Percentiles rank a stretch among this genome's conserved stretches.
Conservation (phyloP, 2,329 filamentous ascomycete genomes). For the Apiospora arundinis region DNA sequence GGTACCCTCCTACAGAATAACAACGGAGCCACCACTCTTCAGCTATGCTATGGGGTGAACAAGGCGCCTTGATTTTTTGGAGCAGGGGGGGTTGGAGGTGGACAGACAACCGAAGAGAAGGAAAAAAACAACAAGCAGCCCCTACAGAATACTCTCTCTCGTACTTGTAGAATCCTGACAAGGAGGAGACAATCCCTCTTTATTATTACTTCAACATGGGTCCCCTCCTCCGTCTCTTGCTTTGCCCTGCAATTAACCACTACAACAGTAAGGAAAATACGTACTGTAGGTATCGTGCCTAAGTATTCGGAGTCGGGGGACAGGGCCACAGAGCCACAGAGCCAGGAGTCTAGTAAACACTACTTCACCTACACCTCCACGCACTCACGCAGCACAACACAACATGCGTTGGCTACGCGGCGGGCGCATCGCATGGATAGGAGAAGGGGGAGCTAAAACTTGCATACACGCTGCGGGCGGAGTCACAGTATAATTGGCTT, state of each 20-base stretch:
- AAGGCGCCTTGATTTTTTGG: slow-evolving; percentile 16
- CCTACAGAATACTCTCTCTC: no score
- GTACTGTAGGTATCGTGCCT: no score
- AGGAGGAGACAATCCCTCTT: background rate
- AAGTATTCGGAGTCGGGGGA: no score
- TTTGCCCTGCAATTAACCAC: background rate
- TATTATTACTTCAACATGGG: background rate
- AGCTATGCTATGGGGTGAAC: slow-evolving; percentile 15
- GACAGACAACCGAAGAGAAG: background rate
- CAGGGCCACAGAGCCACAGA: no score
- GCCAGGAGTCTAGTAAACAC: background rate
- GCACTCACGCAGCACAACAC: background rate
- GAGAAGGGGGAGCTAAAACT: slow-evolving; percentile 20
- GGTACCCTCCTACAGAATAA: slow-evolving; percentile 7
- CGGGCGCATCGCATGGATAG: slow-evolving; percentile 17
- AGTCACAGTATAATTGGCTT: background rate
- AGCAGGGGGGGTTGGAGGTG: slow-evolving; percentile 11
- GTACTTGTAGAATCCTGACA: no score
- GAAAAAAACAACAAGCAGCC: background rate
- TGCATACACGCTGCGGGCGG: slow-evolving; percentile 18
- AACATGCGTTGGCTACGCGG: slow-evolving; percentile 15
- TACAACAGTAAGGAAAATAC: background rate
- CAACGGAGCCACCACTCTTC: slow-evolving; percentile 1
- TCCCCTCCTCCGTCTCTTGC: background rate
- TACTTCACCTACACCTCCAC: background rate